Percentiles rank a stretch among this genome's conserved stretches.
Conservation (phyloP, 805 yeast genomes). For the Schizosaccharomyces osmophilus region DNA sequence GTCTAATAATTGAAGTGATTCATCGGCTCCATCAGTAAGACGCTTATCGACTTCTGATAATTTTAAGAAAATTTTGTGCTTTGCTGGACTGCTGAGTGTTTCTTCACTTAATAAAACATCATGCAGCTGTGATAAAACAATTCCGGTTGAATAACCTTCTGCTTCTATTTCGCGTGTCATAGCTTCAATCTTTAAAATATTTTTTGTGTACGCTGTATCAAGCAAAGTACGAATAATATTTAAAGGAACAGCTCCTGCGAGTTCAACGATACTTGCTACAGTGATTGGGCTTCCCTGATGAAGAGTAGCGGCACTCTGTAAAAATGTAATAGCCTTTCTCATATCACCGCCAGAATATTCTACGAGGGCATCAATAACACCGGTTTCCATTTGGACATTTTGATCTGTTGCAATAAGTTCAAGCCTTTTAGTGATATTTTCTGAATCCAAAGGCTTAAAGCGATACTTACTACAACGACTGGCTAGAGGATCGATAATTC, state of each 20-base stretch:
- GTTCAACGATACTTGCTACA: conserved; percentile 29
- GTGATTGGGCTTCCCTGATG: conserved; percentile 22
- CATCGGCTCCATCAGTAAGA: conserved; percentile 69
- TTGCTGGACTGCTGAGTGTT: conserved; percentile 24
- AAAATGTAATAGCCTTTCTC: conserved; percentile 70
- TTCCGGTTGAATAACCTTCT: conserved; percentile 62
- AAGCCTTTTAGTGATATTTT: conserved; percentile 46
- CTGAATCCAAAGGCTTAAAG: conserved; percentile 51
- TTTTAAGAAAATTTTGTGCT: conserved; percentile 36
- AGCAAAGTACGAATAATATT: conserved; percentile 21
- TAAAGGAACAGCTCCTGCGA: conserved; percentile 51
- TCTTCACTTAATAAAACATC: conserved; percentile 38
- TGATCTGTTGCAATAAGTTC: conserved; percentile 32
- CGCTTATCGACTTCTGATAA: conserved; percentile 54
- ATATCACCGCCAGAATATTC: conserved; percentile 70
- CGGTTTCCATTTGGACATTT: conserved; percentile 21
- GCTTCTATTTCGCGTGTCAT: conserved; percentile 28
- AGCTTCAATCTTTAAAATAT: conserved; percentile 10
- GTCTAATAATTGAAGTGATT: conserved; percentile 56
- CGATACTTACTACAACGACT: conserved; percentile 90
- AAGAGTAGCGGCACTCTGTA: conserved; percentile 60
- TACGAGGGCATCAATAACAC: conserved; percentile 40
- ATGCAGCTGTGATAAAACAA: conserved; percentile 46
- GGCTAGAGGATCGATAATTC: conserved; percentile 90
- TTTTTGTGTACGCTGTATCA: conserved; percentile 13